Conservation (phyloP, 495 filamentous ascomycete genomes). For the Penicillium pancosmium region DNA sequence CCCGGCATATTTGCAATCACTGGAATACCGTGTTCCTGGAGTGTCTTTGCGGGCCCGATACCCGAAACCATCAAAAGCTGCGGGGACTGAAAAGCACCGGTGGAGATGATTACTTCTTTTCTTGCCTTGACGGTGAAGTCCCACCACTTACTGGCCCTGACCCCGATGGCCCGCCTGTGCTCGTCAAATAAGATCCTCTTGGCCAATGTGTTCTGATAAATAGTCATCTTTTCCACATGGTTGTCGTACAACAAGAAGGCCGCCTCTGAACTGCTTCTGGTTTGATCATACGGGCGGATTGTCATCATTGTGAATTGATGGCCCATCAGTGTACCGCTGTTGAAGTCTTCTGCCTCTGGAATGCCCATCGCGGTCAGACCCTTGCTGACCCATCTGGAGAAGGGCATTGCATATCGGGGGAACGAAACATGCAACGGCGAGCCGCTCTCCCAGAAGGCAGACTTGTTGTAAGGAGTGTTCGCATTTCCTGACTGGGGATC, state of each 20-base stretch:
- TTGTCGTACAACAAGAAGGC: constrained; percentile 30
- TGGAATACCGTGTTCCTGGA: constrained; percentile 39
- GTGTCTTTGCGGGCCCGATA: constrained; percentile 41
- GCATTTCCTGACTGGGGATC: constrained; percentile 19
- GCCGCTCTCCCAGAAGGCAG: constrained; percentile 25
- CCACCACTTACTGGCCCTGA: constrained; percentile 2
- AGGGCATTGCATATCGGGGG: constrained; percentile 32
- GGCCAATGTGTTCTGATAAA: constrained; percentile 15
- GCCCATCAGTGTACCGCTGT: constrained; percentile 34
- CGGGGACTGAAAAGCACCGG: constrained; percentile 20
- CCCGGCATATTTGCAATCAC: constrained; percentile 46
- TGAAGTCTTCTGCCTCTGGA: constrained; percentile 30
- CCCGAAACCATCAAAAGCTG: constrained; percentile 37
- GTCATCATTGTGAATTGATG: constrained; percentile 40
- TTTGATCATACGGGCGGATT: constrained; percentile 33
- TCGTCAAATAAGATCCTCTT: constrained; percentile 11
- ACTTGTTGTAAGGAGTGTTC: constrained; percentile 27
- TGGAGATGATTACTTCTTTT: constrained; percentile 18
- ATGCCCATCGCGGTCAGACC: constrained; percentile 33
- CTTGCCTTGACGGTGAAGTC: constrained; percentile 16
- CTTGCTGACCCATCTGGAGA: constrained; percentile 34
- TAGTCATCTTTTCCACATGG: constrained; percentile 6
- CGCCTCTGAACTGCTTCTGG: constrained; percentile 42
- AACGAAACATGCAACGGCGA: constrained; percentile 41
- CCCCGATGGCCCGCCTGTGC: constrained; percentile 8